phyloP scores from a whole-genome alignment of 2,329 filamentous ascomycete species.

The Ophiostoma angusticollis region DNA sequence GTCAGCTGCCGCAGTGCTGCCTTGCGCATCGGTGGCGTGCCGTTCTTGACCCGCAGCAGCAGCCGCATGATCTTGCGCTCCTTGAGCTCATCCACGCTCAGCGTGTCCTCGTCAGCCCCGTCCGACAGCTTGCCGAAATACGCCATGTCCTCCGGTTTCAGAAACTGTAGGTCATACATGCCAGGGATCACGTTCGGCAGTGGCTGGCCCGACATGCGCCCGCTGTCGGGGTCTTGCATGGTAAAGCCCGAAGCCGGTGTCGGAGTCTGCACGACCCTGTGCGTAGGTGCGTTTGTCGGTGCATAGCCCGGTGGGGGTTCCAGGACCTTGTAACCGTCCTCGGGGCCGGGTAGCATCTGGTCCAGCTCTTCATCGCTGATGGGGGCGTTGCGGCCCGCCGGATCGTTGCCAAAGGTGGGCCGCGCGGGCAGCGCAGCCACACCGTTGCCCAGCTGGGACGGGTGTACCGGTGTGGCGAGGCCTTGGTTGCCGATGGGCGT shows the following conservation, averaged over 20 bases:
- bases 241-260: constrained; percentile 77
- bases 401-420: constrained; percentile 66
- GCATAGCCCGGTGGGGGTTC: constrained; percentile 87
- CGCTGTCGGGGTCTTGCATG: constrained; percentile 90
- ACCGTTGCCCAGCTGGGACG: constrained; percentile 43
- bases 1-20: constrained; percentile 93
- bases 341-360: constrained; percentile 73
- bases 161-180: constrained; percentile 91
- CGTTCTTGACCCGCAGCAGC: constrained; percentile 96
- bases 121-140: constrained; percentile 98
- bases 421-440: constrained; percentile 31
- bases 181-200: constrained; percentile 92
- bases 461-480: constrained; percentile 67
- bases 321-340: constrained; percentile 84
- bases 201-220: constrained; percentile 72
- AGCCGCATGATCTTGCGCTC: constrained; percentile 98
- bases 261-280: constrained; percentile 62
- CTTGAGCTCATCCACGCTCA: constrained; percentile 91
- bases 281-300: constrained; percentile 62
- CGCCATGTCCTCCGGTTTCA: constrained; percentile 96
- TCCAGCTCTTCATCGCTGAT: constrained; percentile 92
- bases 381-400: constrained; percentile 64
- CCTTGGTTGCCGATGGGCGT: constrained; percentile 62
- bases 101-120: constrained; percentile 76
- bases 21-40: constrained; percentile 96